Percentiles rank a stretch among this genome's conserved stretches.
Evolutionary conservation across 805 yeast species (phyloP).

Genomic region (Saccharomycopsis synnaedendra): DNA sequence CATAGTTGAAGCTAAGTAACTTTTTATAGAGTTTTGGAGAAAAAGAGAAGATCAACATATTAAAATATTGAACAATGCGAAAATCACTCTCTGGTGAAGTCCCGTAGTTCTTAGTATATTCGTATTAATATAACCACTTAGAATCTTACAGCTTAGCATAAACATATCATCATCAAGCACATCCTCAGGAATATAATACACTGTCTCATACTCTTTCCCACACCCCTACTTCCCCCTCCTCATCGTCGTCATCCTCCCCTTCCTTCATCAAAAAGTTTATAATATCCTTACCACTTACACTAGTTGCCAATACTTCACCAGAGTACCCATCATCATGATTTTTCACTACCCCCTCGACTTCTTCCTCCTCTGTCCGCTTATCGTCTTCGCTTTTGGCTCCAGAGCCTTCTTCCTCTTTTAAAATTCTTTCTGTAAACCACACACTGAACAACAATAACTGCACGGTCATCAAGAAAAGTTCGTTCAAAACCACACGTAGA

Average conservation of each 20-base stretch:
- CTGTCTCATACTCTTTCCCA: too few relatives aligned
- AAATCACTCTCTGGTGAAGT: too few relatives aligned
- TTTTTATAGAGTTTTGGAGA: too few relatives aligned
- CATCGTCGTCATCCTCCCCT: background rate
- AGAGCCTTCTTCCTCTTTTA: background rate
- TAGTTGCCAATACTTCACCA: background rate
- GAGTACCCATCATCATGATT: slow-evolving; percentile 7
- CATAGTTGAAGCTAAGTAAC: too few relatives aligned
- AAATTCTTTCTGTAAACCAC: slow-evolving; percentile 21
- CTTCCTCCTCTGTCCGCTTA: slow-evolving; percentile 18
- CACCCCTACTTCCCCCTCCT: background rate
- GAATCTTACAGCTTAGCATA: too few relatives aligned
- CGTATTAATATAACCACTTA: too few relatives aligned
- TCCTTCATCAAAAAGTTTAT: background rate
- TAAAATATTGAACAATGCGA: too few relatives aligned
- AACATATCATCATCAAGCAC: too few relatives aligned
- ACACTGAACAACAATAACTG: slow-evolving; percentile 23
- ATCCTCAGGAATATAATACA: too few relatives aligned
- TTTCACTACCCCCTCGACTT: background rate
- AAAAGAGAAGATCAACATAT: too few relatives aligned
- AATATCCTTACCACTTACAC: background rate
- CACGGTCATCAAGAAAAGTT: slow-evolving; percentile 21
- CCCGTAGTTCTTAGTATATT: too few relatives aligned
- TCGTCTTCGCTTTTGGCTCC: background rate
- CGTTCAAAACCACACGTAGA: slow-evolving; percentile 21